Evolutionary conservation across 2,329 filamentous ascomycete species (phyloP), one percentile per base, ranked within the genome.

Genomic region (Exophiala aquamarina): DNA sequence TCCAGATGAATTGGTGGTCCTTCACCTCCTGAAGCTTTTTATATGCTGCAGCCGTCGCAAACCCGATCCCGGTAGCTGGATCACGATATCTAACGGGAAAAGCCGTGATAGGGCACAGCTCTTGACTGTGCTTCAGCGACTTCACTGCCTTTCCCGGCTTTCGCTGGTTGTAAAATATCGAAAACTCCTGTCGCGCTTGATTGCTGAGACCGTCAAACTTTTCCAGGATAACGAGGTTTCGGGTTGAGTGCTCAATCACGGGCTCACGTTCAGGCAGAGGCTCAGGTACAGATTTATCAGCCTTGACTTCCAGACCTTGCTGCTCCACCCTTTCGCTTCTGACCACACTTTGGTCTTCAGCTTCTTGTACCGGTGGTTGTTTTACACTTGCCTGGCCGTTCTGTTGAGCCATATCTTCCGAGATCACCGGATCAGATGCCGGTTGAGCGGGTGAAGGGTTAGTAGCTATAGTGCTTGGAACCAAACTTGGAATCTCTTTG

Each of bases 11-110:
- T 34, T 89, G 86, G 11, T 95, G 76, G 45, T 84, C 81, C 60
- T 88, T 85, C 36, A 97, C 86, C 65, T 94, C 84, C 59, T 82
- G 82, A 20, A 61, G 48, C 44, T 54, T 57, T 20, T 66, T 63
- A 69, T 90, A 96, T 0, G 90, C 91, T 53, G 84, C 80, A 34
- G 82, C 74, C 63, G 92, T 92, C 54, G 82, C 79, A 68, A 92
- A 98, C 1, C 84, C 82, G 13, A 97, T 76, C 0, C 88, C 87
- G 0, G 92, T 97, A 57, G 81, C 79, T 0, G 90, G 89, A 65
- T 98, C 93, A 18, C 84, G 81, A 67, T 94, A 97, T 44, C 82
- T 82, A 10, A 92, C 93, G 3, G 84, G 81, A 43, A 84, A 80
- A 60, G 85, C 86, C 1, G 89, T 96, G 63, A 97, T 91, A 39